Evolutionary conservation across 257 asterid species (phyloP).

Genomic region (Anisodus tanguticus): DNA sequence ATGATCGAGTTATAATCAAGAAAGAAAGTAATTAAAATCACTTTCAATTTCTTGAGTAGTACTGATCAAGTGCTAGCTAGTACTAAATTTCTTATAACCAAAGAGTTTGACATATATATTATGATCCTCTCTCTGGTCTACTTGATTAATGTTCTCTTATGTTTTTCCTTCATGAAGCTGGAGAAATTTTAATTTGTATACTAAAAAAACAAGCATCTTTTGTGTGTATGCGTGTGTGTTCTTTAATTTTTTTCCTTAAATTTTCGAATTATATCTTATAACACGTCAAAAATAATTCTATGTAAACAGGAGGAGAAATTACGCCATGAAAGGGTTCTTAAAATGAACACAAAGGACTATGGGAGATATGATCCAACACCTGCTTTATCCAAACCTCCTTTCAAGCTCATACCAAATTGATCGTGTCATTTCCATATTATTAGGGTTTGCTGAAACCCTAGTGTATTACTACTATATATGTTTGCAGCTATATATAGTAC

Average conservation of each 20-base stretch:
- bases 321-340: slow-evolving; percentile 56
- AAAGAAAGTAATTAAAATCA: not conserved
- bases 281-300: not conserved
- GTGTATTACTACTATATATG: not conserved
- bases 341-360: slow-evolving; percentile 70
- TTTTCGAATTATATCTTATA: not conserved
- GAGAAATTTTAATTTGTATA: not conserved
- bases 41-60: not conserved
- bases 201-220: not conserved
- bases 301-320: slow-evolving; percentile 24
- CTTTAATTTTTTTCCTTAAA: not conserved
- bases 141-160: not conserved
- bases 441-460: slow-evolving; percentile 11
- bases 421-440: not conserved
- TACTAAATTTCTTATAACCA: not conserved
- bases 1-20: not conserved
- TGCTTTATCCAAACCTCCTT: slow-evolving; percentile 66
- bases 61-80: not conserved
- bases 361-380: slow-evolving; percentile 83
- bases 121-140: not conserved
- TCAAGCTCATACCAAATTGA: slow-evolving; percentile 79
- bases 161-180: not conserved
- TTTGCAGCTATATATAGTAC: slow-evolving; percentile 25
- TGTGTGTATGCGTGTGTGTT: not conserved
- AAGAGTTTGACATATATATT: not conserved